Conservation (phyloP, 2,329 filamentous ascomycete species). For the Coniochaeta prunicola region DNA sequence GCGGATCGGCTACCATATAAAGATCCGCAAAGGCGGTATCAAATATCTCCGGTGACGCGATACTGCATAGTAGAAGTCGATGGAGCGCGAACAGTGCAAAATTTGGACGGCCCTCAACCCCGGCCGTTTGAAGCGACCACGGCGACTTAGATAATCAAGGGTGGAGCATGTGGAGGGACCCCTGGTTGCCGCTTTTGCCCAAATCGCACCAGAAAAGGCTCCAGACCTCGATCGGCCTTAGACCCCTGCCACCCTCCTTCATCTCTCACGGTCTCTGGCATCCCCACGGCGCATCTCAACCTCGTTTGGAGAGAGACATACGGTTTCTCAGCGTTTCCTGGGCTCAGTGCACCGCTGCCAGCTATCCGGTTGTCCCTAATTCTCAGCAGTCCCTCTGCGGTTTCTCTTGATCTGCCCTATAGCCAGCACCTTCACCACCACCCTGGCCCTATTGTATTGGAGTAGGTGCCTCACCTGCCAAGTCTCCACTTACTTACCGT, state of each 20-base stretch:
- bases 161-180: neutral
- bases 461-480: neutral
- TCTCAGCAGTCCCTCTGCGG: neutral
- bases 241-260: slow-evolving; percentile 10
- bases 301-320: neutral
- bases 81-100: neutral
- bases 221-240: slow-evolving; percentile 13
- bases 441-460: neutral
- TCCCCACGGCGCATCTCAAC: neutral
- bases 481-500: neutral
- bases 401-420: neutral
- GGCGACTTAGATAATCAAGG: neutral
- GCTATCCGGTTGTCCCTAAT: neutral
- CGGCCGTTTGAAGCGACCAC: neutral
- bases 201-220: slow-evolving; percentile 5
- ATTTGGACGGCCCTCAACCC: neutral
- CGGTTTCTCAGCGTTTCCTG: neutral
- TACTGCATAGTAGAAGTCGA: no score
- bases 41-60: no score
- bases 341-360: neutral
- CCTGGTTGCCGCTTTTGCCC: neutral
- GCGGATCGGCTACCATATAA: neutral
- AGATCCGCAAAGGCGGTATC: no score
- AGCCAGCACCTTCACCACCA: neutral
- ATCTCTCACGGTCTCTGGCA: neutral